Evolutionary conservation across 352 stramenopile species (phyloP).

Genomic region (Labyrinthula sp.): DNA sequence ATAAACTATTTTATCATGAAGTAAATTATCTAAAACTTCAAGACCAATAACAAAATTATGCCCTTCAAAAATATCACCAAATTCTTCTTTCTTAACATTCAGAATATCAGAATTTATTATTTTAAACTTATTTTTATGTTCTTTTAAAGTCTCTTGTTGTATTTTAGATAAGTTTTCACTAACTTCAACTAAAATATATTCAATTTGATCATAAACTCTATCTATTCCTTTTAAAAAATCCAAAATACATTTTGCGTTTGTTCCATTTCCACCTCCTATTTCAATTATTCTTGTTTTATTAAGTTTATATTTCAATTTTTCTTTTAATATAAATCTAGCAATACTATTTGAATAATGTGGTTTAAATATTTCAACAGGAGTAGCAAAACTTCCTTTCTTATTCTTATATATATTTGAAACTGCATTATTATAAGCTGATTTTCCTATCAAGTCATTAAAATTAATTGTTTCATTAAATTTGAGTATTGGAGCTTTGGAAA

Average conservation of each 20-base stretch:
- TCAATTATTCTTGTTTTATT: slow-evolving; percentile 48
- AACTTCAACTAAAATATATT: slow-evolving; percentile 66
- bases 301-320: slow-evolving; percentile 1
- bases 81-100: no score
- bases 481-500: no score
- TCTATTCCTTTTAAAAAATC: slow-evolving; percentile 53
- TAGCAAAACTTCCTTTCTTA: no score
- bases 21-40: slow-evolving; percentile 66
- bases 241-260: slow-evolving; percentile 62
- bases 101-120: slow-evolving; percentile 55
- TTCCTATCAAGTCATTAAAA: no score
- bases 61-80: slow-evolving; percentile 46
- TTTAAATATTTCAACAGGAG: slow-evolving; percentile 60
- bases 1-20: slow-evolving; percentile 57
- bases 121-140: slow-evolving; percentile 44
- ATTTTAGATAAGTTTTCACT: slow-evolving; percentile 54
- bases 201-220: slow-evolving; percentile 49
- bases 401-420: no score
- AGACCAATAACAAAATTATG: slow-evolving; percentile 55
- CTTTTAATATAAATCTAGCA: slow-evolving; percentile 55
- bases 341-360: slow-evolving; percentile 60
- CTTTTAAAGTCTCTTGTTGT: slow-evolving; percentile 41
- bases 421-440: no score
- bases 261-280: slow-evolving; percentile 58
- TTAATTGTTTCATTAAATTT: no score